Evolutionary conservation across 208 protist genomes (phyloP).

Genomic region (Leishmania arabica): DNA sequence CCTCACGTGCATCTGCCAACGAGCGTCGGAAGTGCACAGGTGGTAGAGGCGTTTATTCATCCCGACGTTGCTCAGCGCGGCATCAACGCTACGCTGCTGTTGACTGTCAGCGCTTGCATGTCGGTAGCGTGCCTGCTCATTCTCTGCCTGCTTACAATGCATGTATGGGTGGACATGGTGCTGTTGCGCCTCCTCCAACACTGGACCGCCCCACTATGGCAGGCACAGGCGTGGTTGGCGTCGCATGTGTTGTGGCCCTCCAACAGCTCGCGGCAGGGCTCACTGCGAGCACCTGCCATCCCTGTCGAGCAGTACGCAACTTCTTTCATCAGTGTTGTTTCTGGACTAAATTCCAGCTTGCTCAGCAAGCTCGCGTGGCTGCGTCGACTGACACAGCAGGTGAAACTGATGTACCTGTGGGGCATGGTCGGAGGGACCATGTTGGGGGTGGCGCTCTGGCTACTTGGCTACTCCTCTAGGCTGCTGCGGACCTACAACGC

Average conservation of each 20-base stretch:
- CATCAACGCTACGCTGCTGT: conserved; percentile 12
- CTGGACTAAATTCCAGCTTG: not conserved
- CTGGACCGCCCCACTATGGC: not conserved
- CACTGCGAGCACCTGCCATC: not conserved
- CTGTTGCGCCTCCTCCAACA: conserved; percentile 7
- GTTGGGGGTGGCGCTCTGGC: conserved; percentile 26
- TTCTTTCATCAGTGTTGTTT: not conserved
- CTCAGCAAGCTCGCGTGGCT: not conserved
- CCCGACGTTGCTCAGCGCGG: conserved; percentile 5
- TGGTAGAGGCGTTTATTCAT: not conserved
- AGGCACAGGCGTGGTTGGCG: conserved; percentile 10
- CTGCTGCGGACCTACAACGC: conserved; percentile 18
- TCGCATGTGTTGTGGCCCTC: not conserved
- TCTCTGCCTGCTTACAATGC: conserved; percentile 18
- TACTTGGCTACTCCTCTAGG: conserved; percentile 15
- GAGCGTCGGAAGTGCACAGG: not conserved
- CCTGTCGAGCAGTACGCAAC: not conserved
- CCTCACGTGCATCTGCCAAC: not conserved
- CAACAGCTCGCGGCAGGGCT: not conserved
- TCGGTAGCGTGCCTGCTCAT: not conserved
- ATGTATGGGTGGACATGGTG: conserved; percentile 21
- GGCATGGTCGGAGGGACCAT: conserved; percentile 11
- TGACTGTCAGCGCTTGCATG: conserved; percentile 9
- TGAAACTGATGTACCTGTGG: conserved; percentile 30
- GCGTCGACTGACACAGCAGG: conserved; percentile 7